phyloP scores from a whole-genome alignment of 306 rosid genomes.

The Pyrus communis region DNA sequence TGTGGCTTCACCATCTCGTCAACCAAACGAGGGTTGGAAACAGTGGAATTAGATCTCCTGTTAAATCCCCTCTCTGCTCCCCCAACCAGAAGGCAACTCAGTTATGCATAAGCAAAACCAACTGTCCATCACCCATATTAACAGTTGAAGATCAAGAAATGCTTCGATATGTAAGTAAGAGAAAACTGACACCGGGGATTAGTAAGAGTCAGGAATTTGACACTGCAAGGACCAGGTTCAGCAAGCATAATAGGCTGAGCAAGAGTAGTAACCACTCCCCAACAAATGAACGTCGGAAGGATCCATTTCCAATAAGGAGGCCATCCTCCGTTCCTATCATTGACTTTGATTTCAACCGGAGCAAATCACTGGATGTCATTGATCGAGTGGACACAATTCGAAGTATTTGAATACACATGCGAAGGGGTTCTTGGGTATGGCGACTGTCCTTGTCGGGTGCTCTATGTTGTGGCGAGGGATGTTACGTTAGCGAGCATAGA shows the following conservation, averaged over 20 bases:
- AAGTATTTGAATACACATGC: slow-evolving; percentile 16
- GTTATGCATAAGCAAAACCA: slow-evolving; percentile 32
- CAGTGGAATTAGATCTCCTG: slow-evolving; percentile 82
- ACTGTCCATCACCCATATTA: slow-evolving; percentile 52
- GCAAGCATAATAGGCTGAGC: slow-evolving; percentile 74
- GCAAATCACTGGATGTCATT: slow-evolving; percentile 72
- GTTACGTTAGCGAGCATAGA: neutral
- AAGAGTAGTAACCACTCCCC: slow-evolving; percentile 95
- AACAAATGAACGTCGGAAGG: slow-evolving; percentile 41
- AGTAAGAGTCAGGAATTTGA: slow-evolving; percentile 94
- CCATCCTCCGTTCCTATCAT: slow-evolving; percentile 65
- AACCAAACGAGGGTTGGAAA: slow-evolving; percentile 65
- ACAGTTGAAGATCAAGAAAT: slow-evolving; percentile 87
- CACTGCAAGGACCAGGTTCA: slow-evolving; percentile 58
- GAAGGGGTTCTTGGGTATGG: neutral
- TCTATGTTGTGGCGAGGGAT: neutral
- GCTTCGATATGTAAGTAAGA: slow-evolving; percentile 74
- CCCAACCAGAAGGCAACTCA: slow-evolving; percentile 51
- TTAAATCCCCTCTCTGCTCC: slow-evolving; percentile 75
- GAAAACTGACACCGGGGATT: slow-evolving; percentile 83
- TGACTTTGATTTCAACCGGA: slow-evolving; percentile 64
- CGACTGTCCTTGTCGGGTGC: neutral
- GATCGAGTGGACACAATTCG: slow-evolving; percentile 78
- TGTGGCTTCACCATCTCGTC: slow-evolving; percentile 88
- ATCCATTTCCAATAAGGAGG: slow-evolving; percentile 53